These are phyloP conservation scores for Cymbopogon flexuosus DNA, from an alignment of 202 grass and related monocot genomes.

Conservation along the genomic window DNA sequence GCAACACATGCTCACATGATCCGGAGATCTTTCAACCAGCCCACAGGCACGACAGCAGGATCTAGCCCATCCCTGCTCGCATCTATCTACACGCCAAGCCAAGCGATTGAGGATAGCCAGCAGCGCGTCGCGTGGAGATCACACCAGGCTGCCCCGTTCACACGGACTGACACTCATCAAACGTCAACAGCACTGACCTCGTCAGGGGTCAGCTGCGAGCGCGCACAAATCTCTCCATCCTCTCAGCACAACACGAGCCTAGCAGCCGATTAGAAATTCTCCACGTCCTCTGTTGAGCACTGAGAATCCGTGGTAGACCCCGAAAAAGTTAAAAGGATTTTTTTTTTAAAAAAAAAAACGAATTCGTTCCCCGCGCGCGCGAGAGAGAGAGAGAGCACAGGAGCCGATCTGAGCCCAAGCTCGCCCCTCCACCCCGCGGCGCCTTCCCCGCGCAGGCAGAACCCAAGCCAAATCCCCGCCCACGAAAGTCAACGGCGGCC, in stretches of 20 bases:
- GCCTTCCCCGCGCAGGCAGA: no score
- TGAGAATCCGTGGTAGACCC: not conserved
- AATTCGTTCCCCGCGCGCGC: not conserved
- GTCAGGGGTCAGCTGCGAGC: constrained; percentile 2
- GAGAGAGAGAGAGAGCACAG: not conserved
- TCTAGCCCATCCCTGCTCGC: not conserved
- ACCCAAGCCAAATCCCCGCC: not conserved
- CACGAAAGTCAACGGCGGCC: constrained; percentile 2
- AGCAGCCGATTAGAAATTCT: not conserved
- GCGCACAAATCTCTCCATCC: not conserved
- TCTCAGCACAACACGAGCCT: not conserved
- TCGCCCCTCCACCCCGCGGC: not conserved
- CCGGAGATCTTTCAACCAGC: not conserved
- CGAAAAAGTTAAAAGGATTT: not conserved
- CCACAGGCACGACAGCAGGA: not conserved
- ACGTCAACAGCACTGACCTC: not conserved
- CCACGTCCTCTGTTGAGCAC: not conserved
- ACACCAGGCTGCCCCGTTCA: not conserved
- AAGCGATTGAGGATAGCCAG: not conserved
- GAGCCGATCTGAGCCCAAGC: not conserved
- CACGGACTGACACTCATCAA: not conserved
- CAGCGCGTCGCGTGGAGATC: not conserved
- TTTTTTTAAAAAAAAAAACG: not conserved
- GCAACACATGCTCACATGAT: not conserved
- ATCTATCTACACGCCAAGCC: not conserved